Conservation (phyloP, 2,329 filamentous ascomycete genomes). For the Monilinia vaccinii-corymbosi region DNA sequence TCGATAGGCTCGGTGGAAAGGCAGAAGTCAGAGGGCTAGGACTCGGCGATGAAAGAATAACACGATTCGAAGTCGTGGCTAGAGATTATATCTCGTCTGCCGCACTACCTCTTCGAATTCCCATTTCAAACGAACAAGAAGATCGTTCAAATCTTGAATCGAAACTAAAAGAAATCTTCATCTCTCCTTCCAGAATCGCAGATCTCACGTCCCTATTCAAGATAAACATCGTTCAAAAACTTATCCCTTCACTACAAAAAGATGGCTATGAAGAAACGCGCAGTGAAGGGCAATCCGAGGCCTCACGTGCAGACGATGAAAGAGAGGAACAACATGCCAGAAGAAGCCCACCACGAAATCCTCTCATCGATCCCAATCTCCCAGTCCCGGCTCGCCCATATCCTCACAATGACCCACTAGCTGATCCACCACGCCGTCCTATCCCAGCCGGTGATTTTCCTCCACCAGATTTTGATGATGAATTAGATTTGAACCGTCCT, state of each 20-base stretch:
- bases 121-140: conserved; percentile 37
- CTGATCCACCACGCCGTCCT: conserved; percentile 50
- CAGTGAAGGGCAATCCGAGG: conserved; percentile 25
- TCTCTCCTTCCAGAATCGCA: conserved; percentile 56
- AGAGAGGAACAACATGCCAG: conserved; percentile 35
- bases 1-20: conserved; percentile 74
- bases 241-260: conserved; percentile 68
- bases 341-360: conserved; percentile 33
- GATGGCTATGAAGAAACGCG: conserved; percentile 56
- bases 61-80: conserved; percentile 63
- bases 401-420: conserved; percentile 59
- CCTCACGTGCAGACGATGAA: conserved; percentile 34
- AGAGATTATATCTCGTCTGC: conserved; percentile 65
- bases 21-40: conserved; percentile 76
- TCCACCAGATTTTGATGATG: conserved; percentile 88
- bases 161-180: conserved; percentile 57
- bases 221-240: conserved; percentile 71
- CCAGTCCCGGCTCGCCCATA: conserved; percentile 57
- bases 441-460: conserved; percentile 65
- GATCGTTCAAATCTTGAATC: conserved; percentile 40
- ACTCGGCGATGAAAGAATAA: conserved; percentile 71
- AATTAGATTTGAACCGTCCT: conserved; percentile 71
- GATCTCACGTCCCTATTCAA: conserved; percentile 68
- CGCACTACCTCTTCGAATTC: conserved; percentile 47
- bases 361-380: conserved; percentile 30